Percentiles rank a stretch among this genome's conserved stretches.
Conservation (phyloP, 768 basidiomycete species). For the Pisolithus microcarpus region DNA sequence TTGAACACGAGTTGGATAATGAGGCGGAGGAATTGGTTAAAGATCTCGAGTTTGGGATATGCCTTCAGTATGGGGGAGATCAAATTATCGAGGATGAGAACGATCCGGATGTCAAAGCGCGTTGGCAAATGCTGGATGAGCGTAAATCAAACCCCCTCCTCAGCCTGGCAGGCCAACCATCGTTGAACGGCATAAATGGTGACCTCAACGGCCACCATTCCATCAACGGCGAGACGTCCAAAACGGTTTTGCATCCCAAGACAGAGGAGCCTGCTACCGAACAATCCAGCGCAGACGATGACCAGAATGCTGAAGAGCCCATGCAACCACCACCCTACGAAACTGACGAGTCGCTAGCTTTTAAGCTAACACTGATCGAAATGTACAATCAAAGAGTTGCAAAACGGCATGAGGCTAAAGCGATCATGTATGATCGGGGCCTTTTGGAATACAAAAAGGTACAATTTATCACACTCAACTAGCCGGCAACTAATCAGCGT, state of each 20-base stretch:
- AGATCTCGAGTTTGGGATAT: slow-evolving; percentile 93
- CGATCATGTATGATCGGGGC: slow-evolving; percentile 85
- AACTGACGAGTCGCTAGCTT: slow-evolving; percentile 71
- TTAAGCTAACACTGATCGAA: slow-evolving; percentile 85
- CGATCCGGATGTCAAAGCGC: slow-evolving; percentile 62
- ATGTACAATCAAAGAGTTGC: slow-evolving; percentile 88
- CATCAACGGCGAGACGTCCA: slow-evolving; percentile 31
- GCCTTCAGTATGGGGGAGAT: slow-evolving; percentile 78
- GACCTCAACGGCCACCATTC: slow-evolving; percentile 29
- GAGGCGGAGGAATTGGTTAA: slow-evolving; percentile 95
- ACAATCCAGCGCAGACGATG: slow-evolving; percentile 42
- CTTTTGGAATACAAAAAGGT: slow-evolving; percentile 94
- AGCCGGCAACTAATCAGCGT: background rate
- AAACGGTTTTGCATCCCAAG: slow-evolving; percentile 24
- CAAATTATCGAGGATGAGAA: slow-evolving; percentile 71
- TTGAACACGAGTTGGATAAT: slow-evolving; percentile 95
- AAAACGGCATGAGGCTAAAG: slow-evolving; percentile 78
- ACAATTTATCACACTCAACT: background rate
- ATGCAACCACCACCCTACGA: slow-evolving; percentile 75
- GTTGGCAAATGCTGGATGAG: slow-evolving; percentile 36
- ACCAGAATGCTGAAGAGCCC: slow-evolving; percentile 55
- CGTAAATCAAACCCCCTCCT: slow-evolving; percentile 20
- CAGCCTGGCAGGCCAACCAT: slow-evolving; percentile 18
- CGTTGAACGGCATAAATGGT: slow-evolving; percentile 18
- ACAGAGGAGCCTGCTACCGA: slow-evolving; percentile 44